Evolutionary conservation across 2,329 filamentous ascomycete species (phyloP).

Genomic region (Colletotrichum camelliae): DNA sequence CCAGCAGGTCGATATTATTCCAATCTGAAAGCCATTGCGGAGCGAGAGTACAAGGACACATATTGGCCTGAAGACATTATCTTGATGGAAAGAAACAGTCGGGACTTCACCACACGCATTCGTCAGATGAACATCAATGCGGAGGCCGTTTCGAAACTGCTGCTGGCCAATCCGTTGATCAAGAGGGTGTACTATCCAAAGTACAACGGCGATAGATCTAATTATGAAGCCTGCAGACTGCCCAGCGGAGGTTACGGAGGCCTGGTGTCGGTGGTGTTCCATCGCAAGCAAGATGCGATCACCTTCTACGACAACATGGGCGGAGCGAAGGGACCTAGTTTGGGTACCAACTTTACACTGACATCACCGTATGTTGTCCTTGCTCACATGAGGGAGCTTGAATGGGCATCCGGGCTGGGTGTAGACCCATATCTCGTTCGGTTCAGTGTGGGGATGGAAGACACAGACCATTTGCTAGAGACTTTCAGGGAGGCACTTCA

Average conservation of each 20-base stretch:
- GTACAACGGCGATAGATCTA: slow-evolving; percentile 67
- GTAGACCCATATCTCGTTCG: slow-evolving; percentile 81
- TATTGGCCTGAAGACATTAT: slow-evolving; percentile 94
- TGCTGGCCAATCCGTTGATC: slow-evolving; percentile 66
- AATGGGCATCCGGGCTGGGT: slow-evolving; percentile 84
- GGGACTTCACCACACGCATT: slow-evolving; percentile 85
- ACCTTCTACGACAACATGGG: slow-evolving; percentile 86
- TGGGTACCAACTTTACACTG: slow-evolving; percentile 96
- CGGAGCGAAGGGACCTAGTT: slow-evolving; percentile 89
- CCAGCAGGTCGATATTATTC: slow-evolving; percentile 73
- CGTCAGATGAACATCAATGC: slow-evolving; percentile 85
- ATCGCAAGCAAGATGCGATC: slow-evolving; percentile 71
- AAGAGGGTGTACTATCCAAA: slow-evolving; percentile 89
- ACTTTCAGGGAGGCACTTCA: not conserved
- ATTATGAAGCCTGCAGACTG: slow-evolving; percentile 81
- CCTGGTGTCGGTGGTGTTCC: slow-evolving; percentile 82
- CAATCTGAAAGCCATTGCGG: slow-evolving; percentile 68
- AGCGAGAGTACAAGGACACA: slow-evolving; percentile 78
- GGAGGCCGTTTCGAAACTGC: slow-evolving; percentile 78
- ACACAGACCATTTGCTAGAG: slow-evolving; percentile 62
- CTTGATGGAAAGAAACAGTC: slow-evolving; percentile 94
- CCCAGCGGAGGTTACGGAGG: slow-evolving; percentile 86
- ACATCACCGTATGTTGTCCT: slow-evolving; percentile 89
- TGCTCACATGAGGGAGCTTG: slow-evolving; percentile 88
- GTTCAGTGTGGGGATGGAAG: slow-evolving; percentile 89